Evolutionary conservation across 768 basidiomycete genomes (phyloP).

Genomic region (Russula sp.): DNA sequence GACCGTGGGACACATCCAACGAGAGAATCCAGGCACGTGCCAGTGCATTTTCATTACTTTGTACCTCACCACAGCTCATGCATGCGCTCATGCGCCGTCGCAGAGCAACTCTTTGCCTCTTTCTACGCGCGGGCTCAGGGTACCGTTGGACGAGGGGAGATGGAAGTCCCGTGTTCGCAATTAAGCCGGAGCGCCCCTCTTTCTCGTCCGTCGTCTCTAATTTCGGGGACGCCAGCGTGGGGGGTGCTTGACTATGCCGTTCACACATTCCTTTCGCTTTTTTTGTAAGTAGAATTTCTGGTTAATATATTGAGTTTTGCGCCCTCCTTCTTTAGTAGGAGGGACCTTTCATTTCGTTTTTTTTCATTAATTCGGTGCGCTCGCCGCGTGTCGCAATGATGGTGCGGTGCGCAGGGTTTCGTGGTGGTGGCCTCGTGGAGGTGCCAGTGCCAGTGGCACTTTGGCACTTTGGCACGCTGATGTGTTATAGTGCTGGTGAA

Average conservation of each 20-base stretch:
- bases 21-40: too few species aligned
- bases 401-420: not conserved
- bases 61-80: conserved; percentile 42
- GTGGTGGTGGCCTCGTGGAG: not conserved
- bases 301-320: not conserved
- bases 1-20: too few species aligned
- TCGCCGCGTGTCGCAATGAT: not conserved
- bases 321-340: not conserved
- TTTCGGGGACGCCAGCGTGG: conserved; percentile 41
- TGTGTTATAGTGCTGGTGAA: not conserved
- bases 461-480: not conserved
- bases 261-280: conserved; percentile 42
- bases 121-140: conserved; percentile 46
- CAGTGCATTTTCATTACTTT: not conserved
- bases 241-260: conserved; percentile 74
- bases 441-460: too few species aligned
- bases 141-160: conserved; percentile 51
- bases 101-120: conserved; percentile 56
- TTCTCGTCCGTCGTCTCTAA: conserved; percentile 39
- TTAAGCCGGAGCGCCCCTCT: conserved; percentile 74
- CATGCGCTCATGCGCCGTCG: conserved; percentile 29
- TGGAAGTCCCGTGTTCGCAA: conserved; percentile 49
- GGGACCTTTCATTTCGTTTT: not conserved
- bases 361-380: not conserved
- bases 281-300: conserved; percentile 16